Evolutionary conservation across 164 flowering plant genomes (phyloP).

Genomic region (Dillenia turbinata): DNA sequence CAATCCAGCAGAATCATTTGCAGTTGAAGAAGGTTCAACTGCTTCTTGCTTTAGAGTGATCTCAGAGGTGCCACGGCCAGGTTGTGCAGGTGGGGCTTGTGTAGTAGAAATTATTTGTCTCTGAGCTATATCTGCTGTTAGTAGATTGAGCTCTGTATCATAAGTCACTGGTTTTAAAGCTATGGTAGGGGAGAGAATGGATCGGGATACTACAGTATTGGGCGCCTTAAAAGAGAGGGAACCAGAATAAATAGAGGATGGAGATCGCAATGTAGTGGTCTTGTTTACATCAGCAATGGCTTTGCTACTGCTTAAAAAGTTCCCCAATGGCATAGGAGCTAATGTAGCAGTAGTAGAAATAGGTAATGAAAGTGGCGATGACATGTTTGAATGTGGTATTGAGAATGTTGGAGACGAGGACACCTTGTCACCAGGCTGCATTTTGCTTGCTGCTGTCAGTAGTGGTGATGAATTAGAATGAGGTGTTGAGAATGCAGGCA

Average conservation of each 20-base stretch:
- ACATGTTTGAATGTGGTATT: constrained; percentile 9
- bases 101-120: constrained; percentile 12
- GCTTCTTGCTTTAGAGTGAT: constrained; percentile 8
- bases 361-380: constrained; percentile 9
- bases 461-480: constrained; percentile 9
- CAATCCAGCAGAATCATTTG: constrained; percentile 17
- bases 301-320: constrained; percentile 11
- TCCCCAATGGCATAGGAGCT: constrained; percentile 10
- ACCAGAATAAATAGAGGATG: constrained; percentile 17
- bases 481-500: constrained; percentile 10
- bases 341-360: constrained; percentile 16
- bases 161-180: constrained; percentile 13
- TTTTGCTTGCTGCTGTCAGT: constrained; percentile 13
- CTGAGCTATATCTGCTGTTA: constrained; percentile 7
- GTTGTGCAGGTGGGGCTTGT: constrained; percentile 17
- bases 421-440: constrained; percentile 20
- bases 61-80: constrained; percentile 15
- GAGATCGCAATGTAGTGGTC: constrained; percentile 7
- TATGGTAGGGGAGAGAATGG: constrained; percentile 12
- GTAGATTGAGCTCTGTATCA: constrained; percentile 16
- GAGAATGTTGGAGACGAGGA: constrained; percentile 18
- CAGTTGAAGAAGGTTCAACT: constrained; percentile 16
- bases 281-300: constrained; percentile 17
- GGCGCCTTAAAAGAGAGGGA: constrained; percentile 20
- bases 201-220: constrained; percentile 9